Evolutionary conservation across 352 stramenopile species (phyloP).

Genomic region (Pythium periplocum): DNA sequence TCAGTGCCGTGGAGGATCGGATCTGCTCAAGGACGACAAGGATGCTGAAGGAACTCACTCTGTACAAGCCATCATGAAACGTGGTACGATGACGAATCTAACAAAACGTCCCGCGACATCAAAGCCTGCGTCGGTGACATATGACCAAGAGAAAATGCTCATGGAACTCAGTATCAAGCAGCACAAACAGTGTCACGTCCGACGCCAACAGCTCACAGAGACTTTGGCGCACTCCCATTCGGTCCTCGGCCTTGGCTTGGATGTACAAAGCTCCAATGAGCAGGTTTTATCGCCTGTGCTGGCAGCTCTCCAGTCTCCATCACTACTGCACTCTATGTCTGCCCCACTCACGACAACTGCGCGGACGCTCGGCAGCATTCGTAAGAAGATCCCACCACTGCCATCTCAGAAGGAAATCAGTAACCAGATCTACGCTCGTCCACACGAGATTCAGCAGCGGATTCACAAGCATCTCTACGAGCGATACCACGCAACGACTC

Average conservation of each 20-base stretch:
- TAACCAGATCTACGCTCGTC: conserved; percentile 52
- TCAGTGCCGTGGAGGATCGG: conserved; percentile 28
- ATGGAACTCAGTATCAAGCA: conserved; percentile 68
- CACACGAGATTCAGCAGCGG: conserved; percentile 58
- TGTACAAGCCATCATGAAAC: conserved; percentile 31
- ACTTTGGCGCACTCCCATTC: conserved; percentile 44
- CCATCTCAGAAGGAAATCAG: conserved; percentile 57
- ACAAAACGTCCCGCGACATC: conserved; percentile 21
- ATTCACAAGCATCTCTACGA: conserved; percentile 62
- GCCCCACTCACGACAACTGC: conserved; percentile 1
- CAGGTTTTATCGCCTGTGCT: not conserved
- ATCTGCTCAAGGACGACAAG: conserved; percentile 16
- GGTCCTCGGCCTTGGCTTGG: conserved; percentile 50
- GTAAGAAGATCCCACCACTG: conserved; percentile 43
- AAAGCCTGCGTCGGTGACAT: conserved; percentile 47
- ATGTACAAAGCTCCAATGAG: conserved; percentile 12
- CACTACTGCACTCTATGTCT: conserved; percentile 1
- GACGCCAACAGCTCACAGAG: conserved; percentile 37
- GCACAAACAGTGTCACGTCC: conserved; percentile 47
- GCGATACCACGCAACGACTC: conserved; percentile 27
- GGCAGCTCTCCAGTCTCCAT: conserved; percentile 7
- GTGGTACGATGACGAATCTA: conserved; percentile 14
- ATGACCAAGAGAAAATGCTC: conserved; percentile 58
- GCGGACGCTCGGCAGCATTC: conserved; percentile 19
- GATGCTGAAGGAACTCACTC: conserved; percentile 16